These are phyloP conservation scores for Cyclocybe cylindracea DNA, from an alignment of 768 basidiomycete genomes.

Conservation along the genomic window DNA sequence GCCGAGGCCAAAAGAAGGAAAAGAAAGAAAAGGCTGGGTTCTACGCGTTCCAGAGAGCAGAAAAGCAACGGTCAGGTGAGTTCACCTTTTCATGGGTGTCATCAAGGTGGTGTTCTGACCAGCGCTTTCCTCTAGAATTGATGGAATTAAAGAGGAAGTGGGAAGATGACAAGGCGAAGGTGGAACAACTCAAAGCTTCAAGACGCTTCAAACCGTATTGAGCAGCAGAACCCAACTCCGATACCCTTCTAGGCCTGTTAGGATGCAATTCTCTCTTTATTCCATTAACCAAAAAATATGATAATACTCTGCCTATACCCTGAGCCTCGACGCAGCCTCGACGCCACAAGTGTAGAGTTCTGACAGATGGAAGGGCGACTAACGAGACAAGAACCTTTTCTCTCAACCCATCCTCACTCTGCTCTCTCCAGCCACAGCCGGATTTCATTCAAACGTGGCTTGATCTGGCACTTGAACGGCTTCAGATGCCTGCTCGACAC, in stretches of 20 bases:
- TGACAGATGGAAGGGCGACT: not conserved
- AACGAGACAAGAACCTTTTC: not conserved
- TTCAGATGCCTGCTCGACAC: conserved; percentile 18
- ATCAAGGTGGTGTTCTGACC: not conserved
- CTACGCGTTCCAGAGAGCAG: conserved; percentile 89
- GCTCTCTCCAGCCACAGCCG: conserved; percentile 11
- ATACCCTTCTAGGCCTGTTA: no score
- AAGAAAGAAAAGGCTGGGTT: conserved; percentile 75
- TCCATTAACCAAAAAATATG: conserved; percentile 16
- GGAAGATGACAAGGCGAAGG: conserved; percentile 86
- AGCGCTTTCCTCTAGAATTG: conserved; percentile 46
- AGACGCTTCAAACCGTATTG: conserved; percentile 89
- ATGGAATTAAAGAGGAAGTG: conserved; percentile 79
- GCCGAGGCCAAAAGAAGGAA: conserved; percentile 52
- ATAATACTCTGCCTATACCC: no score
- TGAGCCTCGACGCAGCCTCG: no score
- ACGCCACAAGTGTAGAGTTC: not conserved
- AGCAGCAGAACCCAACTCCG: conserved; percentile 11
- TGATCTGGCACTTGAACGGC: conserved; percentile 25
- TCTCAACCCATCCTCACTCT: not conserved
- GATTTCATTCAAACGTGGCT: conserved; percentile 20
- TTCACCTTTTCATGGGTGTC: conserved; percentile 9
- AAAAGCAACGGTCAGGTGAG: conserved; percentile 83
- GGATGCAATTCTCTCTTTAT: conserved; percentile 20
- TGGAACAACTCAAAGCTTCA: conserved; percentile 77